A percentile compares a stretch with the other conserved stretches of the same genome.
These are phyloP conservation scores for Kurtzmaniella quercitrusa DNA, from an alignment of 1,139 yeast genomes.

Conservation along the genomic window DNA sequence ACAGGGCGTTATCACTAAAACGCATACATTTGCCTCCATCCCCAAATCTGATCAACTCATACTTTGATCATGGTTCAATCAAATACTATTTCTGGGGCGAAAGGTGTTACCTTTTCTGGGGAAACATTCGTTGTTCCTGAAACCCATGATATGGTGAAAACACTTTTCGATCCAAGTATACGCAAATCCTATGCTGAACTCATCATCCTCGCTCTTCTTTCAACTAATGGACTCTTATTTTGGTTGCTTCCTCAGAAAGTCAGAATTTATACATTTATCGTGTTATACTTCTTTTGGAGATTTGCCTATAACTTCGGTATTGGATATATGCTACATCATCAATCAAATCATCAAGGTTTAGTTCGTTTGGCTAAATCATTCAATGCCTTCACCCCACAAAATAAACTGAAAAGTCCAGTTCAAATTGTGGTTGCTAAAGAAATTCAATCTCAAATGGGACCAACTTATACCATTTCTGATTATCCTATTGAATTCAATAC, in stretches of 20 bases:
- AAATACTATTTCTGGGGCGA: conserved; percentile 26
- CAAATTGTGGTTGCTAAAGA: conserved; percentile 42
- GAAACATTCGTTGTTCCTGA: conserved; percentile 64
- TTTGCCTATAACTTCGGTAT: conserved; percentile 75
- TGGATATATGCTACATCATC: conserved; percentile 65
- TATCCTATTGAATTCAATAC: conserved; percentile 77
- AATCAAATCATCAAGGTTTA: conserved; percentile 56
- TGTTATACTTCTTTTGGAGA: conserved; percentile 72
- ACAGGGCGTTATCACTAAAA: too few relatives aligned
- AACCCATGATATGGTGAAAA: conserved; percentile 84
- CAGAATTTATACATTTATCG: conserved; percentile 46
- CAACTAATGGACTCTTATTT: conserved; percentile 51
- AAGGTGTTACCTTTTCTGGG: conserved; percentile 48
- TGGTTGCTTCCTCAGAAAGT: conserved; percentile 25
- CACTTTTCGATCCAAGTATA: conserved; percentile 73
- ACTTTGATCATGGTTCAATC: not conserved
- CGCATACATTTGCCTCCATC: too few relatives aligned
- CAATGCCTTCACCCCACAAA: conserved; percentile 38
- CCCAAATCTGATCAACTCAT: not conserved
- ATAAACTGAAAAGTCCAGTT: conserved; percentile 23
- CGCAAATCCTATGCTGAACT: conserved; percentile 67
- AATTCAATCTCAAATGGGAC: conserved; percentile 60
- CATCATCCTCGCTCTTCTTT: conserved; percentile 50
- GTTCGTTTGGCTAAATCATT: conserved; percentile 51
- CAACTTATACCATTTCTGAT: conserved; percentile 42